Evolutionary conservation across 306 rosid species (phyloP).

Genomic region (Medicago ruthenica): DNA sequence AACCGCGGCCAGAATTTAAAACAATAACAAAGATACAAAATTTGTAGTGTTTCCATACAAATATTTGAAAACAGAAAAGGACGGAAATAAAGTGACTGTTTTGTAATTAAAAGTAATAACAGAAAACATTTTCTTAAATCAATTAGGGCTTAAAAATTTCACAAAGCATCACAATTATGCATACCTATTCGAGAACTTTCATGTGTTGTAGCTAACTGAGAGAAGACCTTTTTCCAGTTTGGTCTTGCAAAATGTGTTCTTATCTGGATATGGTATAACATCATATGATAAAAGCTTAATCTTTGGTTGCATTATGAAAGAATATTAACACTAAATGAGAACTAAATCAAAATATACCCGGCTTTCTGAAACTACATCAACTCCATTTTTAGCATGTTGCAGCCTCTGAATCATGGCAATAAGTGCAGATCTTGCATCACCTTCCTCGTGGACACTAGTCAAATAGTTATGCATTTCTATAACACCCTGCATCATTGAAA

Average conservation of each 20-base stretch:
- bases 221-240: constrained; percentile 82
- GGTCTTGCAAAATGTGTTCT: constrained; percentile 92
- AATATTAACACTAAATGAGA: neutral
- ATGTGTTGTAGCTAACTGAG: constrained; percentile 57
- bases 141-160: constrained; percentile 4
- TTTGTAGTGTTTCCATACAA: neutral
- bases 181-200: constrained; percentile 69
- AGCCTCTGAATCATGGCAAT: constrained; percentile 84
- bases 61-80: neutral
- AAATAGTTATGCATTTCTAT: constrained; percentile 95
- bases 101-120: neutral
- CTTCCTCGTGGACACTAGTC: constrained; percentile 93
- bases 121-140: neutral
- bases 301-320: neutral
- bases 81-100: neutral
- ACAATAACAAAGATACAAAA: neutral
- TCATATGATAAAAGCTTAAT: constrained; percentile 18
- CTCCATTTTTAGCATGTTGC: constrained; percentile 89
- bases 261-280: constrained; percentile 59
- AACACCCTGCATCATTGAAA: constrained; percentile 60
- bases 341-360: constrained; percentile 56
- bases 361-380: constrained; percentile 87
- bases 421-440: constrained; percentile 90
- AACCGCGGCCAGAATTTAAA: too few relatives aligned
- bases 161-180: neutral